A percentile compares a stretch with the other conserved stretches of the same genome.
These are phyloP conservation scores for Hericium coralloides DNA, from an alignment of 768 basidiomycete species.

Conservation along the genomic window DNA sequence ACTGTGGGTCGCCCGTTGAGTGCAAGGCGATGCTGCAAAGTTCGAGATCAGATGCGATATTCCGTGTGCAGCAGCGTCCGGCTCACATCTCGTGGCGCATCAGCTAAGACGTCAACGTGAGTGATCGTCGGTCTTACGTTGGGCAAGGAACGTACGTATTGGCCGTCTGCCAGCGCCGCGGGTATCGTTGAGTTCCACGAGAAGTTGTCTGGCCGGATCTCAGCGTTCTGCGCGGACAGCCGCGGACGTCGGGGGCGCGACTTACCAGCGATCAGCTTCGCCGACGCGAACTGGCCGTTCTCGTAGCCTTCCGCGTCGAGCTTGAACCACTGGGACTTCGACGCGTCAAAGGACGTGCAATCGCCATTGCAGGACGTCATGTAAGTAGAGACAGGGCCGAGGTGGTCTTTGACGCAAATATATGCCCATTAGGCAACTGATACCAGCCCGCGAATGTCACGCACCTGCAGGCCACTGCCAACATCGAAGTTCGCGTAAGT, in stretches of 20 bases:
- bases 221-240: too few relatives aligned
- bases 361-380: conserved; percentile 41
- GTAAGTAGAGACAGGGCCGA: conserved; percentile 42
- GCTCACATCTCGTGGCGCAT: conserved; percentile 39
- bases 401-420: conserved; percentile 27
- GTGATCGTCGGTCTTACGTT: not conserved
- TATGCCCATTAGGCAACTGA: not conserved
- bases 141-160: conserved; percentile 38
- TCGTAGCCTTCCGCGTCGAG: conserved; percentile 38
- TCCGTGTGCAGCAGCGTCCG: not conserved
- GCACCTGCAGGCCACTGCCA: conserved; percentile 19
- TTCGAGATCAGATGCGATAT: not conserved
- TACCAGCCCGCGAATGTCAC: not conserved
- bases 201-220: conserved; percentile 20
- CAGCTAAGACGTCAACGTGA: conserved; percentile 23
- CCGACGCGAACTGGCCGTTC: conserved; percentile 33
- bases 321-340: conserved; percentile 39
- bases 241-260: not conserved
- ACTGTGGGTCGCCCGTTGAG: conserved; percentile 31
- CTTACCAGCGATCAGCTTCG: conserved; percentile 33
- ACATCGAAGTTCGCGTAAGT: not conserved
- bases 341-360: conserved; percentile 26
- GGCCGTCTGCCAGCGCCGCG: conserved; percentile 30
- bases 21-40: conserved; percentile 35
- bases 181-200: conserved; percentile 39